Base-by-base conservation (phyloP, 2,329 filamentous ascomycete species). In the Pseudogymnoascus sp. region DNA sequence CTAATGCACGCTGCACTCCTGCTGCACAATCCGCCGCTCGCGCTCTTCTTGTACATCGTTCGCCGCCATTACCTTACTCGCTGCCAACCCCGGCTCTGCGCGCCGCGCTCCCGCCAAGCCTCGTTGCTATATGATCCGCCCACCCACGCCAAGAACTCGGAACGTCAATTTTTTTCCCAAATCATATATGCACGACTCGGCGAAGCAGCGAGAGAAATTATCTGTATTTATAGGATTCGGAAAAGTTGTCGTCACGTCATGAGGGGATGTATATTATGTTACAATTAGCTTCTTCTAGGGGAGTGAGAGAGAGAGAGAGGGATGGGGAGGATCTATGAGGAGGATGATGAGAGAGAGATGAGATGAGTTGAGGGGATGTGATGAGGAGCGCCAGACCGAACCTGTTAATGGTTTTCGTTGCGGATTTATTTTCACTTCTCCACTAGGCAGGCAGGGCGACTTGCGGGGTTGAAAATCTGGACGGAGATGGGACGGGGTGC, bases 191-290 rank as follows among this genome's bases (percentile, higher is more conserved):
- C 21, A 26, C 13, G 44, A 15, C 44, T 4, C 11, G 19, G 40
- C 5, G 23, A 15, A 53, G 44, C 23, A 53, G 44, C 23, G 44
- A 29, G 44, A 29, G 44, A 17, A 53, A 33, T 53, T 53, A 53
- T 53, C 44, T 53, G 44, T 53, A 53, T 53, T 53, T 29, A 53
- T 53, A 53, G 44, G 44, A 53, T 53, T 53, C 44, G 44, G 44
- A 31, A 53, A 53, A 53, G 44, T 53, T 31, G 23, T 53, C 23
- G 23, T 19, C 44, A 17, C 44, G 44, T 17, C 23, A 53, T 17
- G 44, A 53, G 44, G 23, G 44, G 23, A 31, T 53, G 44, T 53
- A 53, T 53, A 53, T 53, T 53, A 53, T 53, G 44, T 53, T 23
- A 53, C 44, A 29, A 53, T 53, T 53, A 53, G 23, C 44, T 53